Base-by-base conservation (phyloP, 805 yeast genomes). In the Scheffersomyces coipomensis region DNA sequence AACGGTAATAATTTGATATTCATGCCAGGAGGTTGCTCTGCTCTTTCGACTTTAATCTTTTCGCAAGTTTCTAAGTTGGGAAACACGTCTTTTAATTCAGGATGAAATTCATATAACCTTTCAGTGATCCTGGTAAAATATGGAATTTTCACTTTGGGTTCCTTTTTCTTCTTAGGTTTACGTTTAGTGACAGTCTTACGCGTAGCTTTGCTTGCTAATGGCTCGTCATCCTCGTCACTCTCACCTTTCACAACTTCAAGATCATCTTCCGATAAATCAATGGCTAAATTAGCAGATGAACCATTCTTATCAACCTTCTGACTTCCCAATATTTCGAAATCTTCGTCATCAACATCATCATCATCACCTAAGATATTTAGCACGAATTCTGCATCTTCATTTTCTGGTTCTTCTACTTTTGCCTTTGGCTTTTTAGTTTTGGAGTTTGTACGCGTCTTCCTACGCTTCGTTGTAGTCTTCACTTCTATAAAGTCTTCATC, bases 1-100 rank as follows among this genome's bases (percentile, higher is more conserved):
- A 93, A 93, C 1, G 97, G 98, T 21, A 93, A 68, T 27, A 93
- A 62, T 21, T 72, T 73, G 33, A 88, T 74, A 1, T 75, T 75
- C 85, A 91, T 79, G 8, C 85, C 89, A 1, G 68, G 73, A 0
- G 99, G 98, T 53, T 89, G 97, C 10, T 62, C 66, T 0, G 89
- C 86, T 35, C 75, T 60, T 44, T 74, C 76, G 0, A 81, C 79
- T 22, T 60, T 60, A 31, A 79, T 75, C 12, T 53, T 49, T 10
- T 74, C 72, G 3, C 73, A 60, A 1, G 67, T 59, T 33, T 70
- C 78, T 36, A 91, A 67, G 39, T 77, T 75, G 1, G 84, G 78
- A 55, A 93, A 91, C 1, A 87, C 85, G 26, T 78, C 78, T 44
- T 75, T 73, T 38, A 93, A 67, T 39, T 85, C 83, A 0, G 97